Evolutionary conservation across 2,329 filamentous ascomycete species (phyloP).

Genomic region (Phyllachora maydis): DNA sequence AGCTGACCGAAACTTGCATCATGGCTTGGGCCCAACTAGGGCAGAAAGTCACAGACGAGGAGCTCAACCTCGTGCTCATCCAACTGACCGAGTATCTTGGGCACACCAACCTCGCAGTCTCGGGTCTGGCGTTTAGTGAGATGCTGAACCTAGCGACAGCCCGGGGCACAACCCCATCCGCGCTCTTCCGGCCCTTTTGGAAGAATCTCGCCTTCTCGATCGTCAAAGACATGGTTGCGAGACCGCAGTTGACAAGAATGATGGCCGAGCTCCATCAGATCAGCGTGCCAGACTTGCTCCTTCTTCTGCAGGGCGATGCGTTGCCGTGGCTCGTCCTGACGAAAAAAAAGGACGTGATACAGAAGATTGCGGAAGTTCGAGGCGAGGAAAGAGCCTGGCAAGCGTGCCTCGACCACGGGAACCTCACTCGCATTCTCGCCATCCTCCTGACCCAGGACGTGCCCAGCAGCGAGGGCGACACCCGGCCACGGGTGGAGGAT

Average conservation of each 20-base stretch:
- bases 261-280: constrained; percentile 67
- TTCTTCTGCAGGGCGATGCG: constrained; percentile 59
- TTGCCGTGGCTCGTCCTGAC: constrained; percentile 72
- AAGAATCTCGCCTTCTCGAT: constrained; percentile 62
- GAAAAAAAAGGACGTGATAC: constrained; percentile 57
- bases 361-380: constrained; percentile 60
- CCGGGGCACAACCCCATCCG: constrained; percentile 37
- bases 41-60: constrained; percentile 54
- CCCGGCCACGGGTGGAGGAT: too few relatives aligned
- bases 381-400: constrained; percentile 43
- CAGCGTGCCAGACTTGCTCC: constrained; percentile 52
- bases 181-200: constrained; percentile 77
- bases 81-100: constrained; percentile 75
- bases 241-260: constrained; percentile 64
- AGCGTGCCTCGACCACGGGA: constrained; percentile 31
- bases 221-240: constrained; percentile 59
- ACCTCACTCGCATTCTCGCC: constrained; percentile 36
- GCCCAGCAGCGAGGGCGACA: too few relatives aligned
- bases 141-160: constrained; percentile 51
- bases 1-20: constrained; percentile 66
- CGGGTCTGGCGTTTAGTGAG: constrained; percentile 67
- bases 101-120: constrained; percentile 59
- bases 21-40: constrained; percentile 75
- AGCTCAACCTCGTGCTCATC: constrained; percentile 70
- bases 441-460: constrained; percentile 36